These are phyloP conservation scores for Mortierella alpina DNA, from an alignment of 192 early-diverging fungal genomes.

Conservation along the genomic window DNA sequence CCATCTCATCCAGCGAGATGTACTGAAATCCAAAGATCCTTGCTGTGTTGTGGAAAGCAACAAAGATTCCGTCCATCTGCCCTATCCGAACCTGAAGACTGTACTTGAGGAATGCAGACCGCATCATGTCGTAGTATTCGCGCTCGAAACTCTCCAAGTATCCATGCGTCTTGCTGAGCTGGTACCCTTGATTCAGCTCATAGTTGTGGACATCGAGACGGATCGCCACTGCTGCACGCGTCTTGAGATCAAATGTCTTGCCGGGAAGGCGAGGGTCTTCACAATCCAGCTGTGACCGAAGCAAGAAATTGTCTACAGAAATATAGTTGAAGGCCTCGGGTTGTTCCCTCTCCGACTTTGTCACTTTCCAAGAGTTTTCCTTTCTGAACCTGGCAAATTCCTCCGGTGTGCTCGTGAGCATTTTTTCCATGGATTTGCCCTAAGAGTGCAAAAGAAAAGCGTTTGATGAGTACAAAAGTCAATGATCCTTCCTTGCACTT, in stretches of 20 bases:
- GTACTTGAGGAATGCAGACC: conserved; percentile 91
- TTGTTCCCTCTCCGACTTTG: conserved; percentile 51
- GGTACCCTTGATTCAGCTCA: conserved; percentile 75
- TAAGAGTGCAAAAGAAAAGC: conserved; percentile 5
- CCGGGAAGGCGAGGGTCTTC: conserved; percentile 77
- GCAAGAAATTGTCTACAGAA: conserved; percentile 73
- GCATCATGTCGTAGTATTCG: conserved; percentile 94
- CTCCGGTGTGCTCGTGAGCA: conserved; percentile 73
- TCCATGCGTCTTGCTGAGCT: conserved; percentile 73
- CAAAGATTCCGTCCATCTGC: conserved; percentile 95
- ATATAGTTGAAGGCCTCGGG: conserved; percentile 80
- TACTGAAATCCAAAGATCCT: conserved; percentile 97
- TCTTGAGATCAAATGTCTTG: conserved; percentile 93
- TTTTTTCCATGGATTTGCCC: conserved; percentile 91
- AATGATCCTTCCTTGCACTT: too few relatives aligned
- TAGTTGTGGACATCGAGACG: conserved; percentile 86
- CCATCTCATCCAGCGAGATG: conserved; percentile 85
- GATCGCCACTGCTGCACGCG: conserved; percentile 83
- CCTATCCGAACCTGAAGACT: conserved; percentile 94
- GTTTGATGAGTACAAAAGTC: too few relatives aligned
- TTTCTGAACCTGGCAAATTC: conserved; percentile 80
- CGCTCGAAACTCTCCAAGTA: conserved; percentile 86
- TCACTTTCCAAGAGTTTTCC: conserved; percentile 57
- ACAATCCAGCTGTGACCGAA: conserved; percentile 94
- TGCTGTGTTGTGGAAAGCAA: conserved; percentile 91